Base-by-base conservation (phyloP, 768 basidiomycete species). In the Auricularia sp. region DNA sequence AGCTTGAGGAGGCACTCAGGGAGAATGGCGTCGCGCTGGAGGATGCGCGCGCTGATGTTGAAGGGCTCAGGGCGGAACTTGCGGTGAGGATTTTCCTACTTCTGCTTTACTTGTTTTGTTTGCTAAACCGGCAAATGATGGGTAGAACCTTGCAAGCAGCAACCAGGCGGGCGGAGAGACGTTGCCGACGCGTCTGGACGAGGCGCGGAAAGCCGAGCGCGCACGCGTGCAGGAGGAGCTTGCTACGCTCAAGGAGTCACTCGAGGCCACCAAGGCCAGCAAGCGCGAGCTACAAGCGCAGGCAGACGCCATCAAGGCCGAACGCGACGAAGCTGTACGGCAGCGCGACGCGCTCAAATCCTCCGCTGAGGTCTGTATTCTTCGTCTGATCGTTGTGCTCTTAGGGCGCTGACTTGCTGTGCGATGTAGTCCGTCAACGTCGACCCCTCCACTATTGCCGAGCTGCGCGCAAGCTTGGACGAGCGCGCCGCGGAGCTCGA, bases 21-120 rank as follows among this genome's bases (percentile, higher is more conserved):
- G 94, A 98, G 77, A 92, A 89, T 68, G 87, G 87, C 2, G 80
- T 85, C 56, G 91, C 95, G 0, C 80, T 98, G 10, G 95, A 98
- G 74, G 88, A 88, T 69, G 90, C 94, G 4, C 79, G 90, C 64
- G 91, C 90, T 14, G 96, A 99, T 74, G 88, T 98, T 12, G 96
- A 99, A 76, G 72, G 74, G 66, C 77, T 76, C 69, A 86, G 95
- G 63, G 75, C 82, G 39, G 96, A 97, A 66, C 77, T 90, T 54
- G 79, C 84, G 42, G 92, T 93, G 74, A 79, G 90, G 75, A 64
- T 36, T 63, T 42, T 2, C 53, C 60, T 18, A 18, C 59, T 60
- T 10, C 35, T 23, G 39, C n/a, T 34, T 16, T 5, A 2, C 39
- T 14, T 42, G 39, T 1, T 42, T 42, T 29, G 39, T 7, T 42